Conservation (phyloP, 495 filamentous ascomycete species). For the Entonaema liquescens region DNA sequence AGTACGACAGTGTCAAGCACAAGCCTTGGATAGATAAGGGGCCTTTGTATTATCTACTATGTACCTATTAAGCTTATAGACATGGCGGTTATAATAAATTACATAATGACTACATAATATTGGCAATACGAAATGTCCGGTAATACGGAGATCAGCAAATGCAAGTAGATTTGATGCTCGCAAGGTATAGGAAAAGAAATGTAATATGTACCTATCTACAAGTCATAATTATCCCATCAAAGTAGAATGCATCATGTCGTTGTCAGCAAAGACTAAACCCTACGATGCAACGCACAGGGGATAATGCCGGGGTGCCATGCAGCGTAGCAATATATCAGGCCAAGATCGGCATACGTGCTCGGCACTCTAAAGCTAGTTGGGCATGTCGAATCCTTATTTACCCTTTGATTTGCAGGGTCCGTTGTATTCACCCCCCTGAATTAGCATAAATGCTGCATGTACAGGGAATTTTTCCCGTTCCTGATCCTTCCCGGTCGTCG, state of each 20-base stretch:
- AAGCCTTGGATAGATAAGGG: slow-evolving; percentile 56
- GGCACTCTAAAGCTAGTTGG: slow-evolving; percentile 28
- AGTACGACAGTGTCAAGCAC: slow-evolving; percentile 57
- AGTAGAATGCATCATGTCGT: slow-evolving; percentile 4
- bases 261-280: slow-evolving; percentile 27
- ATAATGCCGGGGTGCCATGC: neutral
- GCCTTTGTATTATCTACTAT: neutral
- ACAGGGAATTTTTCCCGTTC: slow-evolving; percentile 32
- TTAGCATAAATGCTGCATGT: slow-evolving; percentile 40
- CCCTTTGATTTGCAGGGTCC: slow-evolving; percentile 32
- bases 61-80: slow-evolving; percentile 11
- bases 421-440: slow-evolving; percentile 39
- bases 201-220: neutral
- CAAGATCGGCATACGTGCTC: slow-evolving; percentile 30
- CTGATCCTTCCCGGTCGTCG: slow-evolving; percentile 29
- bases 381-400: slow-evolving; percentile 19
- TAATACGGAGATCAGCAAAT: slow-evolving; percentile 14
- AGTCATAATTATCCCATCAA: slow-evolving; percentile 15
- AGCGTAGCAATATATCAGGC: slow-evolving; percentile 32
- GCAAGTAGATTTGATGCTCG: slow-evolving; percentile 6
- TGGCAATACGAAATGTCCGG: slow-evolving; percentile 20
- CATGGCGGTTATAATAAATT: slow-evolving; percentile 18
- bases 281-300: slow-evolving; percentile 25
- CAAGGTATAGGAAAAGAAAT: slow-evolving; percentile 7
- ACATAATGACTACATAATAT: slow-evolving; percentile 1